These are phyloP conservation scores for Boletus vinaceobasis DNA, from an alignment of 768 basidiomycete species.

Conservation along the genomic window DNA sequence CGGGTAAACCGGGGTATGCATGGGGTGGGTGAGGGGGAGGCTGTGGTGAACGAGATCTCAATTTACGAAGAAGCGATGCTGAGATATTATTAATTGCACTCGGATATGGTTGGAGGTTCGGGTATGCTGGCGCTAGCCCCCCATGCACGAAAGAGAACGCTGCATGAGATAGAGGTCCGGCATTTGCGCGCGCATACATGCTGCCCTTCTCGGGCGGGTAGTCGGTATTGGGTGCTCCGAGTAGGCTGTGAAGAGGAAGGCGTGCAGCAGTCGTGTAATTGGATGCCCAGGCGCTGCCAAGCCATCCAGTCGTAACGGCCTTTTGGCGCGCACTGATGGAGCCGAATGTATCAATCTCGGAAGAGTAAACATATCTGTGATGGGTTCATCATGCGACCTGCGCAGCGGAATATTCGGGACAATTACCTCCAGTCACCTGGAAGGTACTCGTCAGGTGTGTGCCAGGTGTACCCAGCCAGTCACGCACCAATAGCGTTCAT, in stretches of 20 bases:
- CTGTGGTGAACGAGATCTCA: slow-evolving; percentile 62
- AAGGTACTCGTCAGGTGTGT: slow-evolving; percentile 12
- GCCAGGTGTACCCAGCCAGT: background rate
- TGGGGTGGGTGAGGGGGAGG: slow-evolving; percentile 78
- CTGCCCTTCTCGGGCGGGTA: slow-evolving; percentile 42
- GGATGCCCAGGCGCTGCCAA: slow-evolving; percentile 77
- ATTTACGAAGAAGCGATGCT: slow-evolving; percentile 60
- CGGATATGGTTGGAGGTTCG: slow-evolving; percentile 77
- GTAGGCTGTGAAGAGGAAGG: slow-evolving; percentile 71
- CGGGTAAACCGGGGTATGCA: slow-evolving; percentile 70
- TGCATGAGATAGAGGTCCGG: slow-evolving; percentile 61
- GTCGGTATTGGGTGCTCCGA: slow-evolving; percentile 65
- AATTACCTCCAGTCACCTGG: slow-evolving; percentile 81
- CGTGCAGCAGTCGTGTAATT: slow-evolving; percentile 84
- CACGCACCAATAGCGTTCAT: slow-evolving; percentile 81
- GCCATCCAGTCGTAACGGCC: slow-evolving; percentile 68
- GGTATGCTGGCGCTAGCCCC: slow-evolving; percentile 77
- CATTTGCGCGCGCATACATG: slow-evolving; percentile 30
- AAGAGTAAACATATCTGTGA: slow-evolving; percentile 75
- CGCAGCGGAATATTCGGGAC: slow-evolving; percentile 7
- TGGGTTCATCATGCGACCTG: slow-evolving; percentile 3
- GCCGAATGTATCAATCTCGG: slow-evolving; percentile 83
- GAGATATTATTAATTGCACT: slow-evolving; percentile 77
- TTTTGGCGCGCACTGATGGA: slow-evolving; percentile 66
- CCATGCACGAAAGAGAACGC: slow-evolving; percentile 94